Base-by-base conservation (phyloP, 257 asterid genomes). In the Nicotiana benthamiana region DNA sequence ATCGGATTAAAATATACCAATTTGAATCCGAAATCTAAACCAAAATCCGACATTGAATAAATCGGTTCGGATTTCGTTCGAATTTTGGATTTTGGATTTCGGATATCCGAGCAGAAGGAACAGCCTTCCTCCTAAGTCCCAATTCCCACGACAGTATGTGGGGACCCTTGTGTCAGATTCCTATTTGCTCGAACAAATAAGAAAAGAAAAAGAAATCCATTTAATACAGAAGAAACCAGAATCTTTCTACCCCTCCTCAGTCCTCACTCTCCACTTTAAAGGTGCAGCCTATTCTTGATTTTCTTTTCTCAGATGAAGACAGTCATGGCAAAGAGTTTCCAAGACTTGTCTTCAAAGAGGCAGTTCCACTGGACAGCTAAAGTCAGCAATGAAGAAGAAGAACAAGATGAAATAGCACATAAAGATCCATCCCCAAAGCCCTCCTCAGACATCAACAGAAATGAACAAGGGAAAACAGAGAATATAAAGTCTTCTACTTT, bases 291-390 rank as follows among this genome's bases (percentile, higher is more conserved):
- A 66, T 34, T 61, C 78, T 54, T 32, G 56, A 22, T 15, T 43
- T 88, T 84, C 88, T 82, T 68, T 62, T 54, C 84, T 80, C 85
- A 83, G 81, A 86, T 83, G 89, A 88, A 82, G 88, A 85, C 82
- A 84, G 81, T 68, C 82, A 87, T 89, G 90, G 77, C 87, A 17
- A 89, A 87, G 88, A 89, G 83, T 81, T 59, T 66, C 84, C 86
- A 84, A 66, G 89, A 85, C 70, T 62, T 54, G 79, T 46, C 91
- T 74, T 77, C 87, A 51, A 85, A 83, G 90, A 86, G 87, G 79
- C 90, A 89, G 77, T 89, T 89, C 82, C 92, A 87, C 72, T 87
- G 92, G 92, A 89, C 90, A 77, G 86, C 89, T 16, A 89, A 87
- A 82, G 87, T 89, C 30, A 86, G 90, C 36, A 87, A 80, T 75